phyloP scores from a whole-genome alignment of 306 rosid species.

The Trifolium dubium region DNA sequence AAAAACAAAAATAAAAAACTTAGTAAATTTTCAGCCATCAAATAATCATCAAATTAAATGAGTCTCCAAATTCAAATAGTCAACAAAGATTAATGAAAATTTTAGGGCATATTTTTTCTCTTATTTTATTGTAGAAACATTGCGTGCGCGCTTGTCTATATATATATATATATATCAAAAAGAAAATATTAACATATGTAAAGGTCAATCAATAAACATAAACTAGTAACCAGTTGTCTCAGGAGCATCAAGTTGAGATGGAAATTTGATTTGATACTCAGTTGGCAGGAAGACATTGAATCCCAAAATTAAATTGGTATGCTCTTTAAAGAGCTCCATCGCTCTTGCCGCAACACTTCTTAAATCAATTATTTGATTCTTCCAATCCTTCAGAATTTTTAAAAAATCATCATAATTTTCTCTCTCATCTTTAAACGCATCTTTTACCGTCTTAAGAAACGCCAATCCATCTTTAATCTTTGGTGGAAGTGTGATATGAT shows the following conservation, averaged over 20 bases:
- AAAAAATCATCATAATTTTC: neutral
- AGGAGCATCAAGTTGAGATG: neutral
- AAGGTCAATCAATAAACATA: no score
- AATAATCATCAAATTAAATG: no score
- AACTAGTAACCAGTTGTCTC: no score
- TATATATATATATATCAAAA: no score
- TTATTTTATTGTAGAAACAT: no score
- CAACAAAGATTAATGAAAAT: no score
- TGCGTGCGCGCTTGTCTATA: no score
- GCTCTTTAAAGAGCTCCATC: neutral
- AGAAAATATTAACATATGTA: no score
- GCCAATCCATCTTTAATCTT: neutral
- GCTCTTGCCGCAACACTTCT: neutral
- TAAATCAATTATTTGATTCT: neutral
- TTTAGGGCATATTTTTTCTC: no score
- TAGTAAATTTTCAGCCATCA: no score
- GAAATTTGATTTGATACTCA: neutral
- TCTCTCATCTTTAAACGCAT: neutral
- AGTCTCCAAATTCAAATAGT: no score
- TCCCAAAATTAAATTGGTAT: neutral
- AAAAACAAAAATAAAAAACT: no score
- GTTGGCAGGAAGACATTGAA: neutral
- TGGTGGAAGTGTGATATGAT: slow-evolving; percentile 66
- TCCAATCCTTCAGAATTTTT: neutral
- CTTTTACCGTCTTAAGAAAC: neutral